A percentile compares a stretch with the other conserved stretches of the same genome.
phyloP scores from a whole-genome alignment of 352 stramenopile species.

The Globisporangium lucens region DNA sequence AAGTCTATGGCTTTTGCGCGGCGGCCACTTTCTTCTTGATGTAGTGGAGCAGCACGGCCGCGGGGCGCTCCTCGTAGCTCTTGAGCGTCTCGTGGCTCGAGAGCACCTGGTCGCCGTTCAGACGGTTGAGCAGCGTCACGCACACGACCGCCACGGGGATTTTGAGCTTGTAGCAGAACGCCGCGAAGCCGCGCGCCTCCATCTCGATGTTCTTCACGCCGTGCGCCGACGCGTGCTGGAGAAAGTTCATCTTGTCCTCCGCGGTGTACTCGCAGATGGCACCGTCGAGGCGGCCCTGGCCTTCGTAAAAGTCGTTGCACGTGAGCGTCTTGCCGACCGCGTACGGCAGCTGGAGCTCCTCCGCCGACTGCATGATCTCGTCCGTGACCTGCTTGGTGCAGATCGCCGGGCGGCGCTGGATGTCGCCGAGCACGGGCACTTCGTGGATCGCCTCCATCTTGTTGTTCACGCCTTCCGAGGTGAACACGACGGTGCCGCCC shows the following conservation, averaged over 20 bases:
- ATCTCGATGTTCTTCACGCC: slow-evolving; percentile 87
- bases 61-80: slow-evolving; percentile 59
- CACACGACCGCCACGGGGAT: slow-evolving; percentile 76
- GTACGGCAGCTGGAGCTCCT: slow-evolving; percentile 51
- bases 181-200: slow-evolving; percentile 68
- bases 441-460: slow-evolving; percentile 66
- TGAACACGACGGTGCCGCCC: slow-evolving; percentile 77
- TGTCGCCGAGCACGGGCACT: slow-evolving; percentile 56
- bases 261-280: slow-evolving; percentile 77
- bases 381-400: slow-evolving; percentile 53
- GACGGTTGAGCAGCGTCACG: slow-evolving; percentile 73
- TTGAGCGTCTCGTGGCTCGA: slow-evolving; percentile 59
- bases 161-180: slow-evolving; percentile 73
- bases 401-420: slow-evolving; percentile 46
- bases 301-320: slow-evolving; percentile 86
- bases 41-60: slow-evolving; percentile 60
- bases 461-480: slow-evolving; percentile 81
- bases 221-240: slow-evolving; percentile 43
- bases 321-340: slow-evolving; percentile 78
- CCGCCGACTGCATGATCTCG: slow-evolving; percentile 47
- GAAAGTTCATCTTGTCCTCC: slow-evolving; percentile 76
- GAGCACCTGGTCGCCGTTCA: slow-evolving; percentile 74
- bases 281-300: slow-evolving; percentile 77
- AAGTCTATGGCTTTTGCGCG: slow-evolving; percentile 7
- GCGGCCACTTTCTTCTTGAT: slow-evolving; percentile 58